Evolutionary conservation across 1,284 basidiomycete genomes (phyloP), one percentile per base, ranked within the genome.

Genomic region (Hypsizygus ulmarius): DNA sequence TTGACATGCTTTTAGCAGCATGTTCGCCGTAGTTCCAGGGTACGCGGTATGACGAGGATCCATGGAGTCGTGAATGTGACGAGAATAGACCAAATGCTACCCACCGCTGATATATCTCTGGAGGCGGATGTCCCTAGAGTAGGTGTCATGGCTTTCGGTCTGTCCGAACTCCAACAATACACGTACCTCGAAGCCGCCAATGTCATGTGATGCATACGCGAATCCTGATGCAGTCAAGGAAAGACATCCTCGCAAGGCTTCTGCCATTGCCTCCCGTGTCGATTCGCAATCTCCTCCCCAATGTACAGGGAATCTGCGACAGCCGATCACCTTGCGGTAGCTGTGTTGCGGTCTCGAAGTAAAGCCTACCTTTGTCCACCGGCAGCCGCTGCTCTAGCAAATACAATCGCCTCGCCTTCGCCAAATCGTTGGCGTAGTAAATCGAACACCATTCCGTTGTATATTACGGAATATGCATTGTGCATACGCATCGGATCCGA

Each of bases 241-340:
- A 27, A 89, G 67, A 7, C 78, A 78, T 5, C 87, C 86, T 5
- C 85, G 75, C 34, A 88, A 68, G 0, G 83, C 79, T 66, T 89
- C 85, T 0, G 81, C 81, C 85, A 90, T 89, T 4, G 84, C 87
- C 60, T 87, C 84, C 66, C 79, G 88, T 0, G 84, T 86, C 10
- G 82, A 84, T 62, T 88, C 85, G 64, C 84, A 87, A 55, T 90
- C 86, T 2, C 86, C 86, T 27, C 85, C 84, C 86, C 86, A 88
- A 59, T 85, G 82, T 64, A 82, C 67, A 19, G 63, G 64, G 51
- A 64, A 67, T 35, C 66, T 67, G 35, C 16, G 18, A 34, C 15
- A 11, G 27, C 50, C 43, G 36, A 38, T 10, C 10, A 16, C 3
- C 4, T 27, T 9, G n/a, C 6, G 4, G 9, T 19, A 19, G 32